Evolutionary conservation across 257 asterid genomes (phyloP).

Genomic region (Scutellaria galericulata): DNA sequence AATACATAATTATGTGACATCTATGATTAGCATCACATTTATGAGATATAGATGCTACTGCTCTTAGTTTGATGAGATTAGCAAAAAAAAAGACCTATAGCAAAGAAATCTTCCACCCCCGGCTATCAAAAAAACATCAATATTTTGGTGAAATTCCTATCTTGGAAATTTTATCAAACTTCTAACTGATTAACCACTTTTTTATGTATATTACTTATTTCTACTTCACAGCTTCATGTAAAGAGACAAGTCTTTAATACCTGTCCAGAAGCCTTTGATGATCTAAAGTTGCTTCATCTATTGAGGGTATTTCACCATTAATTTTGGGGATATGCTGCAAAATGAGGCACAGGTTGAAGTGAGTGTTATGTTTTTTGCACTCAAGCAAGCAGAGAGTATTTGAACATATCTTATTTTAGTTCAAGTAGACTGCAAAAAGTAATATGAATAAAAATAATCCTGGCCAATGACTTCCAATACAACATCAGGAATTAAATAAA

Average conservation of each 20-base stretch:
- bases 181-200: background rate
- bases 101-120: no score
- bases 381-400: conserved; percentile 9
- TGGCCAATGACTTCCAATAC: background rate
- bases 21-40: conserved; percentile 15
- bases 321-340: conserved; percentile 93
- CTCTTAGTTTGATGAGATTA: conserved; percentile 18
- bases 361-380: conserved; percentile 12
- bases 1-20: background rate
- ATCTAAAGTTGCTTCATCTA: conserved; percentile 89
- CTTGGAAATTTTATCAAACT: conserved; percentile 4
- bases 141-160: conserved; percentile 16
- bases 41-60: background rate
- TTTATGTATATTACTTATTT: conserved; percentile 13
- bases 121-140: background rate
- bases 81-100: background rate
- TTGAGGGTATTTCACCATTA: conserved; percentile 92
- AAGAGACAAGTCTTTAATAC: conserved; percentile 46
- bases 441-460: background rate
- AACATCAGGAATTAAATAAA: background rate
- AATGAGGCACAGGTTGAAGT: conserved; percentile 19
- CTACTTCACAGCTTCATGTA: conserved; percentile 7
- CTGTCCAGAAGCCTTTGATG: conserved; percentile 94
- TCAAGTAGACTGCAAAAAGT: background rate
- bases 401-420: background rate